phyloP scores from a whole-genome alignment of 2,329 filamentous ascomycete species.

The Penicillium sp. region DNA sequence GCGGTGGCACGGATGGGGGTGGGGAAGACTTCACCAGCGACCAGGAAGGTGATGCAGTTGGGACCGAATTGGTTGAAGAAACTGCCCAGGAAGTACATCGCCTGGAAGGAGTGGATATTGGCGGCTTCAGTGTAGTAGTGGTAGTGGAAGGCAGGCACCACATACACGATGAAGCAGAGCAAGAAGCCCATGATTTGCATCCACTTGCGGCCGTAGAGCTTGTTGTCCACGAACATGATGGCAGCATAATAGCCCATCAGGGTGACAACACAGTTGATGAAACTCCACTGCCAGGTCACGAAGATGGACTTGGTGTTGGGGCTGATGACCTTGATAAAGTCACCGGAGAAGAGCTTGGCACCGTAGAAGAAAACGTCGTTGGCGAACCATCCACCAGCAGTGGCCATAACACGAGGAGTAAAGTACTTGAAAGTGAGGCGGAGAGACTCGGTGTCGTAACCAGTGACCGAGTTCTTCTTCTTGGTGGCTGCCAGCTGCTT shows the following conservation, averaged over 20 bases:
- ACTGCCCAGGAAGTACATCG: slow-evolving; percentile 94
- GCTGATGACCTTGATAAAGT: slow-evolving; percentile 79
- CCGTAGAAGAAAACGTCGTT: slow-evolving; percentile 99
- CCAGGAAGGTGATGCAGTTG: slow-evolving; percentile 92
- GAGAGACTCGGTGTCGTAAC: slow-evolving; percentile 81
- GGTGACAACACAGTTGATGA: slow-evolving; percentile 81
- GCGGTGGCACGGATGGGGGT: slow-evolving; percentile 86
- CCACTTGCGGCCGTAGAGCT: slow-evolving; percentile 88
- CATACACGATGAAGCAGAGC: slow-evolving; percentile 85
- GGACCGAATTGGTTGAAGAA: slow-evolving; percentile 99
- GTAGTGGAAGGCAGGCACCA: slow-evolving; percentile 82
- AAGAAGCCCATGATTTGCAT: slow-evolving; percentile 95
- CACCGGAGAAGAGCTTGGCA: slow-evolving; percentile 91
- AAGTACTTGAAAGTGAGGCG: slow-evolving; percentile 72
- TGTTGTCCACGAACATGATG: slow-evolving; percentile 84
- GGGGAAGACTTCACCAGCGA: slow-evolving; percentile 88
- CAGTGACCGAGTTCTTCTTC: slow-evolving; percentile 76
- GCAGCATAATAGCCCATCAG: slow-evolving; percentile 84
- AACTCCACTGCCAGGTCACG: slow-evolving; percentile 82
- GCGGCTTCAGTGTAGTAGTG: slow-evolving; percentile 70
- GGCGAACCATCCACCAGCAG: slow-evolving; percentile 82
- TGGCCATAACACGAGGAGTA: slow-evolving; percentile 71
- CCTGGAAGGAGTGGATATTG: slow-evolving; percentile 82
- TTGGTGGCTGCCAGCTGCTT: slow-evolving; percentile 78
- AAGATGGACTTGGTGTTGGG: slow-evolving; percentile 63